Evolutionary conservation across 371 early-diverging fungal genomes (phyloP).

Genomic region (Saksenaea oblongispora): DNA sequence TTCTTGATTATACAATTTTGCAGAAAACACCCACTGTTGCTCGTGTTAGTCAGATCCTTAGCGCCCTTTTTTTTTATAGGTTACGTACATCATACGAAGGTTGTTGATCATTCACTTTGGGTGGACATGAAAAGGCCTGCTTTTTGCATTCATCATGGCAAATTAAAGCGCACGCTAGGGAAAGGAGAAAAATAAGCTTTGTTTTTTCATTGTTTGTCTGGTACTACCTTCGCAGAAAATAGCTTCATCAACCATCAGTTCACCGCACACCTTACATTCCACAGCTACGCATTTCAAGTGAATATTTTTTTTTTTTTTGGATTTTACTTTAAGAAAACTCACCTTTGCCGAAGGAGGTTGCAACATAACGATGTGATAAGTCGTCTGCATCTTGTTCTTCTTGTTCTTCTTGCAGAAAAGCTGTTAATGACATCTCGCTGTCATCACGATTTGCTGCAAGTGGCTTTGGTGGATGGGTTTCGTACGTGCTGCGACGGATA

Average conservation of each 20-base stretch:
- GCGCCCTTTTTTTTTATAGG: too few relatives aligned
- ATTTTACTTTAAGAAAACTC: neutral
- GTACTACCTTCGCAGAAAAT: constrained; percentile 42
- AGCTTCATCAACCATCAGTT: constrained; percentile 25
- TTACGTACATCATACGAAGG: constrained; percentile 44
- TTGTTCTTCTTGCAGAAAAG: constrained; percentile 8
- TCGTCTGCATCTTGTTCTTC: constrained; percentile 20
- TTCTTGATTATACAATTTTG: constrained; percentile 14
- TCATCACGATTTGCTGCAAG: neutral
- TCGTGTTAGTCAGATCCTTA: neutral
- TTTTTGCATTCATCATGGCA: constrained; percentile 45
- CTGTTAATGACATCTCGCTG: neutral
- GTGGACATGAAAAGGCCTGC: constrained; percentile 45
- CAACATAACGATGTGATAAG: constrained; percentile 38
- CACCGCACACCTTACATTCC: constrained; percentile 48
- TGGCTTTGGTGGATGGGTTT: neutral
- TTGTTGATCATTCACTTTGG: constrained; percentile 48
- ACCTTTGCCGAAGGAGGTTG: constrained; percentile 45
- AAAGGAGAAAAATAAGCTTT: neutral
- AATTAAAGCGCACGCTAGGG: constrained; percentile 40
- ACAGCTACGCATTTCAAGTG: constrained; percentile 23
- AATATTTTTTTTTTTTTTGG: neutral
- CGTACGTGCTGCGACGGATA: neutral
- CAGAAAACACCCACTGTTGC: constrained; percentile 32
- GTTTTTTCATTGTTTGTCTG: neutral